Evolutionary conservation across 176 grass and related monocot species (phyloP).

Genomic region (Phyllostachys edulis): DNA sequence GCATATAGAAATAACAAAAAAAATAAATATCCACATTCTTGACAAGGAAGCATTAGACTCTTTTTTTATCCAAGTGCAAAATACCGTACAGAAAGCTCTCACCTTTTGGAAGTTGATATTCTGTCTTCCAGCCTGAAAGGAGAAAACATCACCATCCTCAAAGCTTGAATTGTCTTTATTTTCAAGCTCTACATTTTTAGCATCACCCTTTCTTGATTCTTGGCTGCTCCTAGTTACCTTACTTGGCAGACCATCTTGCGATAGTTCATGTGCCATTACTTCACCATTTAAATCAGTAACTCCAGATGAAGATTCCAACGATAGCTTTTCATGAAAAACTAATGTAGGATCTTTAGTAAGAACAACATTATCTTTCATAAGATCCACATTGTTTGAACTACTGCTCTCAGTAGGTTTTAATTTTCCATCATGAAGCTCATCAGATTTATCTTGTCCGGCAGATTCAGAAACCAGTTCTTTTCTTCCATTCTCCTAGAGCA

Average conservation of each 20-base stretch:
- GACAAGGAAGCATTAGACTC: background rate
- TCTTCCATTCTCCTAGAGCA: conserved; percentile 56
- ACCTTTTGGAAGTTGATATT: conserved; percentile 67
- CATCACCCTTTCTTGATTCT: conserved; percentile 43
- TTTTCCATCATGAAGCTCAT: conserved; percentile 38
- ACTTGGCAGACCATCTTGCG: conserved; percentile 34
- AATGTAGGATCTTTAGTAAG: conserved; percentile 75
- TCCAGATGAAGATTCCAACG: conserved; percentile 40
- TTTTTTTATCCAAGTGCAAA: conserved; percentile 1
- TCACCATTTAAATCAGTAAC: conserved; percentile 45
- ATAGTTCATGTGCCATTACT: conserved; percentile 39
- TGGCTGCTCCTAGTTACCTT: conserved; percentile 29
- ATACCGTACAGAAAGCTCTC: conserved; percentile 23
- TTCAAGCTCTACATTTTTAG: conserved; percentile 46
- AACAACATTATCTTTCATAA: conserved; percentile 48
- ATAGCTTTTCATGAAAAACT: conserved; percentile 74
- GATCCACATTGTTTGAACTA: conserved; percentile 44
- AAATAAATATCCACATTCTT: conserved; percentile 13
- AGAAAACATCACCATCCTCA: conserved; percentile 79
- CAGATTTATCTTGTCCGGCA: conserved; percentile 33
- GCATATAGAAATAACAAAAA: background rate
- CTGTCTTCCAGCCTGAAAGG: conserved; percentile 67
- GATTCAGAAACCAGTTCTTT: conserved; percentile 48
- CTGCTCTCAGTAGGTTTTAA: conserved; percentile 40
- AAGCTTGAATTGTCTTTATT: conserved; percentile 37